Evolutionary conservation across 805 yeast genomes (phyloP), one percentile per base, ranked within the genome.

Genomic region (Debaryomyces maramus): DNA sequence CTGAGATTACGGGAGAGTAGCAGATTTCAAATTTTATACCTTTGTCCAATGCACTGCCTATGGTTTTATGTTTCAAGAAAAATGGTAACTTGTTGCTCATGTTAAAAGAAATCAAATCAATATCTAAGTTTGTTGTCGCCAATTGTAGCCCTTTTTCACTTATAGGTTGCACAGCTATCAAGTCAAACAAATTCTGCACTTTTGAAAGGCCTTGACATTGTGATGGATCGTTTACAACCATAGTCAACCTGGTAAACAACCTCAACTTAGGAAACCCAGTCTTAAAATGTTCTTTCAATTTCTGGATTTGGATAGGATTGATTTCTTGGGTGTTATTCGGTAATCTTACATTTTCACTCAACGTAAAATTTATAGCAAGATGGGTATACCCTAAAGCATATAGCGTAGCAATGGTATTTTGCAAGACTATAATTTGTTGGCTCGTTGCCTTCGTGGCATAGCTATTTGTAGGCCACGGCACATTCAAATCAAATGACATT

Each of bases 1-100:
- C 74, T 4, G 66, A 61, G 26, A 85, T 61, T 31, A 81, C 70
- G 22, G 78, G 68, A 6, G 76, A 58, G 61, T 91, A 91, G 33
- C 79, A 73, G 6, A 93, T 73, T 57, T 93, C 99, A 47, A 93
- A 77, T 48, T 80, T 80, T 18, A 88, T 76, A 2, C 98, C 98
- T 36, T 88, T 77, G 14, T 83, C 83, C 3, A 87, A 72, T 1
- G 95, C 97, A 30, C 88, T 80, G 31, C 96, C 85, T 6, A 88
- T 73, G 1, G 88, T 80, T 52, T 89, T 88, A 64, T 89, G 96
- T 51, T 85, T 85, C 48, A 93, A 65, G 56, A 81, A 87, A 46
- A 79, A 82, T 0, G 95, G 91, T 34, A 88, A 62, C 41, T 87
- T 75, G 31, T 72, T 67, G 18, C 76, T 63, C 57, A 84, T 75